A percentile compares a stretch with the other conserved stretches of the same genome.
phyloP scores from a whole-genome alignment of 768 basidiomycete genomes.

The Boletus edulis region DNA sequence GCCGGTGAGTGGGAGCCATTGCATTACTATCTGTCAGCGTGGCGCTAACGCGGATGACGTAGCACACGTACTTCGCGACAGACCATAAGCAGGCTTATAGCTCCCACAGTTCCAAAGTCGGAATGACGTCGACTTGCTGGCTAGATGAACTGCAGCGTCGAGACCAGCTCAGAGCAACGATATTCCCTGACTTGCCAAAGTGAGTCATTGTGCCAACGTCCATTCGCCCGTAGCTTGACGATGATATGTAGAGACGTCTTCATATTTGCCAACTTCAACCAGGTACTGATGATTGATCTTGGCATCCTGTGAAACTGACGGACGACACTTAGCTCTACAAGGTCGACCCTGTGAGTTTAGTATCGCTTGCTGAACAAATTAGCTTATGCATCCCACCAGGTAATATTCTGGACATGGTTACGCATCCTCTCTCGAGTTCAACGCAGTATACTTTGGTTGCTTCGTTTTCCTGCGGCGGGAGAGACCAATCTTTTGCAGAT shows the following conservation, averaged over 20 bases:
- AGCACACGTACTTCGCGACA: conserved; percentile 50
- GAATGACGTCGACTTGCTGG: conserved; percentile 32
- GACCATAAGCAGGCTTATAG: conserved; percentile 48
- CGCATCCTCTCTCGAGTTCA: conserved; percentile 42
- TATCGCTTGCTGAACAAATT: neutral
- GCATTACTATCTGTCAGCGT: neutral
- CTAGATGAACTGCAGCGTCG: conserved; percentile 39
- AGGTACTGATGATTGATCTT: conserved; percentile 31
- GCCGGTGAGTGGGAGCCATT: conserved; percentile 33
- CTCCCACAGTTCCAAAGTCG: conserved; percentile 11
- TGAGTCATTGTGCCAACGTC: conserved; percentile 17
- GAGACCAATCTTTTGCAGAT: conserved; percentile 43
- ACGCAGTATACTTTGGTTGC: conserved; percentile 50
- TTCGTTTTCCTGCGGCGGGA: conserved; percentile 48
- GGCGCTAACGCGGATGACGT: neutral
- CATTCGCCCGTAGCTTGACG: neutral
- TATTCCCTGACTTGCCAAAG: conserved; percentile 46
- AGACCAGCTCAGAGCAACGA: conserved; percentile 32
- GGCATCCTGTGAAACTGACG: conserved; percentile 6
- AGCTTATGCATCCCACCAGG: conserved; percentile 22
- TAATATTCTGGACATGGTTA: conserved; percentile 48
- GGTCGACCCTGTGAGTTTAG: conserved; percentile 37
- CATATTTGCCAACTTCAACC: conserved; percentile 55
- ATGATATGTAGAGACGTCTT: conserved; percentile 34
- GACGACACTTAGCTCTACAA: conserved; percentile 41